Evolutionary conservation across 2,329 filamentous ascomycete genomes (phyloP).

Genomic region (Arthrobotrys sinensis): DNA sequence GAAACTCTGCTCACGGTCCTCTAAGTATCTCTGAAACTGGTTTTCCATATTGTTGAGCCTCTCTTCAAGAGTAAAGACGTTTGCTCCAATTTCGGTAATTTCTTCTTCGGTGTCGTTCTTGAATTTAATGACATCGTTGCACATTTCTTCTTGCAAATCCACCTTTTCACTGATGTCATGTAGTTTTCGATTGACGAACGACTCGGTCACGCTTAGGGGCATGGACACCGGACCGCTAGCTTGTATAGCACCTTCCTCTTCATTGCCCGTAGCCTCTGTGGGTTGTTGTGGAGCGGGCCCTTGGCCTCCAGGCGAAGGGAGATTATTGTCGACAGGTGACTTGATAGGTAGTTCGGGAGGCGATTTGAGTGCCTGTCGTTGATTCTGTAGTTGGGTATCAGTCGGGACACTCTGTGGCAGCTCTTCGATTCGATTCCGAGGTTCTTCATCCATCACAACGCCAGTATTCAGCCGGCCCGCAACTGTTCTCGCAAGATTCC

Average conservation of each 20-base stretch:
- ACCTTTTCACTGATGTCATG: conserved; percentile 58
- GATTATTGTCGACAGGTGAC: not conserved
- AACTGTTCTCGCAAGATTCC: conserved; percentile 45
- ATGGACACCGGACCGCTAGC: conserved; percentile 3
- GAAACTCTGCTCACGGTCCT: conserved; percentile 53
- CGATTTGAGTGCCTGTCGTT: conserved; percentile 19
- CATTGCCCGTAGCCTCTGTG: not conserved
- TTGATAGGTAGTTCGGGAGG: conserved; percentile 22
- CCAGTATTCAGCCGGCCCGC: conserved; percentile 34
- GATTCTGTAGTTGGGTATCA: conserved; percentile 21
- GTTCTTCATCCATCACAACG: conserved; percentile 27
- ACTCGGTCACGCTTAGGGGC: conserved; percentile 31
- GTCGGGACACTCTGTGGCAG: conserved; percentile 53
- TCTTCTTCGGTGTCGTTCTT: conserved; percentile 57
- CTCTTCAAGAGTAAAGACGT: conserved; percentile 56
- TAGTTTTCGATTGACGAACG: conserved; percentile 48
- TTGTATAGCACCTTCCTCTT: conserved; percentile 11
- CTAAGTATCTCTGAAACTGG: conserved; percentile 36
- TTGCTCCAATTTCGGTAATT: conserved; percentile 49
- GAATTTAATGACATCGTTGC: conserved; percentile 54
- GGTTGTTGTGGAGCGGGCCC: conserved; percentile 20
- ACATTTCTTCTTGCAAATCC: conserved; percentile 57
- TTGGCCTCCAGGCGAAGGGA: not conserved
- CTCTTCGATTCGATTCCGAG: conserved; percentile 54
- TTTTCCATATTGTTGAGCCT: conserved; percentile 43